Percentiles rank a stretch among this genome's conserved stretches.
Conservation (phyloP, 805 yeast genomes). For the Wickerhamiella vanderwaltii region DNA sequence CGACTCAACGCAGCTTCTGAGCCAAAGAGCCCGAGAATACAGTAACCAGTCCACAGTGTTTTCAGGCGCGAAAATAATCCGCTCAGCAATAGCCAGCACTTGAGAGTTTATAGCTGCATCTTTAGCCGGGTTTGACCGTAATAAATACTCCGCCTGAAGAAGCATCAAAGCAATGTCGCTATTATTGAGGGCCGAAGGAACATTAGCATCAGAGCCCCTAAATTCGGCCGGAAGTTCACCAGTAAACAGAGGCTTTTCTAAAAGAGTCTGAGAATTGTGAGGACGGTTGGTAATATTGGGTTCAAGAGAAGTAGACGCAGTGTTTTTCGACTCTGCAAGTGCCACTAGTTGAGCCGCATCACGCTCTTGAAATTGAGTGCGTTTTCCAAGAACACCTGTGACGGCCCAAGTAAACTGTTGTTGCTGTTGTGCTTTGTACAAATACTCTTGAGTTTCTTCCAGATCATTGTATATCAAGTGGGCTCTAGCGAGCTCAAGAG, state of each 20-base stretch:
- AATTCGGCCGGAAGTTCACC: slow-evolving; percentile 33
- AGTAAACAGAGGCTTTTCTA: slow-evolving; percentile 51
- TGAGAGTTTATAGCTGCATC: slow-evolving; percentile 71
- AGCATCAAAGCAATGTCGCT: slow-evolving; percentile 66
- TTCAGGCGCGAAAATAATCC: slow-evolving; percentile 47
- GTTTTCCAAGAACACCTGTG: slow-evolving; percentile 79
- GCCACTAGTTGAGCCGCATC: slow-evolving; percentile 65
- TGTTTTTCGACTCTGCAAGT: slow-evolving; percentile 36
- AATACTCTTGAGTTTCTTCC: slow-evolving; percentile 18
- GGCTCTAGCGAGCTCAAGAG: slow-evolving; percentile 53
- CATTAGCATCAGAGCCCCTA: slow-evolving; percentile 54
- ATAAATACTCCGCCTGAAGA: slow-evolving; percentile 49
- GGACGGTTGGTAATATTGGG: slow-evolving; percentile 38
- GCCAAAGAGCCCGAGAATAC: slow-evolving; percentile 78
- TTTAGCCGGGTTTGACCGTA: slow-evolving; percentile 59
- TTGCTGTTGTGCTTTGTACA: slow-evolving; percentile 32
- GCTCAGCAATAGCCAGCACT: slow-evolving; percentile 56
- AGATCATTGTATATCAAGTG: slow-evolving; percentile 26
- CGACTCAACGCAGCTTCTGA: slow-evolving; percentile 74
- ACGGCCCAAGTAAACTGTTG: slow-evolving; percentile 50
- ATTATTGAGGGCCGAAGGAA: slow-evolving; percentile 61
- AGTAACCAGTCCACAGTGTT: slow-evolving; percentile 57
- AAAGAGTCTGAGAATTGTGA: slow-evolving; percentile 61
- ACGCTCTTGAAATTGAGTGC: slow-evolving; percentile 68
- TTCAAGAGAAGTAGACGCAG: not conserved